Evolutionary conservation across 345 rosid genomes (phyloP).

Genomic region (Bruguiera sexangula): DNA sequence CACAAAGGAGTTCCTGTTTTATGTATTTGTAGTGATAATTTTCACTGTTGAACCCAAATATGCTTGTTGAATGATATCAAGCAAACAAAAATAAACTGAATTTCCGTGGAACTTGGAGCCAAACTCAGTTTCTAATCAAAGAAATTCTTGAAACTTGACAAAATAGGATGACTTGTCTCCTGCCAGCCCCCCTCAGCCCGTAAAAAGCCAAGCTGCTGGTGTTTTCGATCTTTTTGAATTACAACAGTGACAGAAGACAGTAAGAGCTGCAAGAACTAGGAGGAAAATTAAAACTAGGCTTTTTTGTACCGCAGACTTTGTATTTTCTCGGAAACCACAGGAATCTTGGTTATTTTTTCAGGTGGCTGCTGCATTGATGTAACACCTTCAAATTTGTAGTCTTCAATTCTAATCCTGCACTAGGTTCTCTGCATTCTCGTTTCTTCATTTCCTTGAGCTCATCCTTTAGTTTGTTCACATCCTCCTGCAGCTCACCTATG

Average conservation of each 20-base stretch:
- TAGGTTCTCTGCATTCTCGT: conserved; percentile 20
- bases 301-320: conserved; percentile 29
- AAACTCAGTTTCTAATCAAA: neutral
- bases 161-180: too few species aligned
- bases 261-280: too few species aligned
- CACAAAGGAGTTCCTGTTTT: too few species aligned
- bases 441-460: conserved; percentile 44
- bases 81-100: neutral
- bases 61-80: neutral
- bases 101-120: neutral
- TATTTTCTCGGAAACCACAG: conserved; percentile 4
- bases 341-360: conserved; percentile 20
- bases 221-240: too few species aligned
- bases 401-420: too few species aligned
- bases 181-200: too few species aligned
- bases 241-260: too few species aligned
- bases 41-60: too few species aligned
- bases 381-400: conserved; percentile 12
- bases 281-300: neutral
- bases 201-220: too few species aligned
- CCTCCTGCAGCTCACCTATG: conserved; percentile 48
- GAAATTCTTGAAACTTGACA: too few species aligned
- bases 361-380: conserved; percentile 1
- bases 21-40: neutral
- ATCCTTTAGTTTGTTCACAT: conserved; percentile 49